These are phyloP conservation scores for Sphaerulina musiva DNA, from an alignment of 2,329 filamentous ascomycete genomes.

Conservation along the genomic window DNA sequence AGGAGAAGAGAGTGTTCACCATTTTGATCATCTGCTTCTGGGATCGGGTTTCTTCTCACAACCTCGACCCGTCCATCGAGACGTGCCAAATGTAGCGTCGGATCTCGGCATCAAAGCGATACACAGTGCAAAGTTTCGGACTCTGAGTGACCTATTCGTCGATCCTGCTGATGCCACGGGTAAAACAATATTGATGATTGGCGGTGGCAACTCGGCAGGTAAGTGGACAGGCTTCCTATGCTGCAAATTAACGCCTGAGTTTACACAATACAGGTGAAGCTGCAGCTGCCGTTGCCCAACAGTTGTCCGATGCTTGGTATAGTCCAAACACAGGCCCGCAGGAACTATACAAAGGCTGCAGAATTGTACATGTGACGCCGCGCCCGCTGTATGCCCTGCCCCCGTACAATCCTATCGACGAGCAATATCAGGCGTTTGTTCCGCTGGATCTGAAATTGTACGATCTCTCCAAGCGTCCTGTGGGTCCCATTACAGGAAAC, in stretches of 20 bases:
- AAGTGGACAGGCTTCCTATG: neutral
- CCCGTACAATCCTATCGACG: slow-evolving; percentile 39
- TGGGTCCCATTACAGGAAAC: slow-evolving; percentile 52
- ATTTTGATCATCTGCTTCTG: slow-evolving; percentile 66
- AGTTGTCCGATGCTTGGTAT: slow-evolving; percentile 59
- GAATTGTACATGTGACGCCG: slow-evolving; percentile 62
- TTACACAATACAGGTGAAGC: slow-evolving; percentile 53
- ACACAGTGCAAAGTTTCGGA: slow-evolving; percentile 63
- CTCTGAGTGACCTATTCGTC: slow-evolving; percentile 38
- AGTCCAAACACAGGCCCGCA: slow-evolving; percentile 37
- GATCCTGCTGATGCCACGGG: slow-evolving; percentile 25
- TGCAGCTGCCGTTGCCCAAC: slow-evolving; percentile 62
- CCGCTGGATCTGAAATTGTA: slow-evolving; percentile 68
- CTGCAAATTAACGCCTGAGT: neutral
- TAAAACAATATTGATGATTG: slow-evolving; percentile 65
- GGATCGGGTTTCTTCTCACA: slow-evolving; percentile 70
- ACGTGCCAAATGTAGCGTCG: slow-evolving; percentile 28
- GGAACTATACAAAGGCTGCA: slow-evolving; percentile 39
- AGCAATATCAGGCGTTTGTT: slow-evolving; percentile 49
- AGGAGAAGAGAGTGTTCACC: slow-evolving; percentile 16
- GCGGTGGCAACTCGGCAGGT: slow-evolving; percentile 70
- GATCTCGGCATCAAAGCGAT: slow-evolving; percentile 42
- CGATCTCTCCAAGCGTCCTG: slow-evolving; percentile 58
- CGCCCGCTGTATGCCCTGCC: slow-evolving; percentile 68
- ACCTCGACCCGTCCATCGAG: slow-evolving; percentile 51